A percentile compares a stretch with the other conserved stretches of the same genome.
Evolutionary conservation across 1,284 basidiomycete genomes (phyloP).

Genomic region (Mycena sp.): DNA sequence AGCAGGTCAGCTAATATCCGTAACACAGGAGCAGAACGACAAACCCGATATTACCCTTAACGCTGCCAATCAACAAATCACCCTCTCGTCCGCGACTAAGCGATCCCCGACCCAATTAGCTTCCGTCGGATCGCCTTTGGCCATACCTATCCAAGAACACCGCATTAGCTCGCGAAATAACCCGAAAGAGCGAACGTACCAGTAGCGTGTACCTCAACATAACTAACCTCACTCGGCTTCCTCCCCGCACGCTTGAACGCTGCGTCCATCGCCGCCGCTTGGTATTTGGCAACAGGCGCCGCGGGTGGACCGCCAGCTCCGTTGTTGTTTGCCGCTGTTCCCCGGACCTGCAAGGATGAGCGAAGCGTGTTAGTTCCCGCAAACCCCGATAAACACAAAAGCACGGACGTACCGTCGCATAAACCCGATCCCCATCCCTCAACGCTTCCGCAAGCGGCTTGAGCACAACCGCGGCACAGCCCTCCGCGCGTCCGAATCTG

Average conservation of each 20-base stretch:
- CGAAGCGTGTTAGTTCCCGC: neutral
- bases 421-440: constrained; percentile 43
- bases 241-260: constrained; percentile 41
- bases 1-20: neutral
- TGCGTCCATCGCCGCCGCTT: constrained; percentile 39
- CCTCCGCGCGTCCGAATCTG: constrained; percentile 46
- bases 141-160: constrained; percentile 6
- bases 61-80: constrained; percentile 51
- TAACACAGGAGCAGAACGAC: neutral
- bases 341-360: constrained; percentile 39
- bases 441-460: constrained; percentile 44
- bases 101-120: constrained; percentile 55
- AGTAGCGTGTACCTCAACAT: constrained; percentile 53
- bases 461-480: constrained; percentile 41
- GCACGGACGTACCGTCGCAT: constrained; percentile 40
- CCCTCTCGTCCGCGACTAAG: constrained; percentile 32
- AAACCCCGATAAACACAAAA: neutral
- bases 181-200: constrained; percentile 37
- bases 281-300: constrained; percentile 50
- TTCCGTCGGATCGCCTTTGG: constrained; percentile 57
- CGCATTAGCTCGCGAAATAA: neutral
- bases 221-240: constrained; percentile 52
- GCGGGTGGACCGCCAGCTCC: constrained; percentile 47
- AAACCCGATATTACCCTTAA: constrained; percentile 61
- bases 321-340: constrained; percentile 49